Base-by-base conservation (phyloP, 2,329 filamentous ascomycete species). In the Phaeoacremonium minimum region DNA sequence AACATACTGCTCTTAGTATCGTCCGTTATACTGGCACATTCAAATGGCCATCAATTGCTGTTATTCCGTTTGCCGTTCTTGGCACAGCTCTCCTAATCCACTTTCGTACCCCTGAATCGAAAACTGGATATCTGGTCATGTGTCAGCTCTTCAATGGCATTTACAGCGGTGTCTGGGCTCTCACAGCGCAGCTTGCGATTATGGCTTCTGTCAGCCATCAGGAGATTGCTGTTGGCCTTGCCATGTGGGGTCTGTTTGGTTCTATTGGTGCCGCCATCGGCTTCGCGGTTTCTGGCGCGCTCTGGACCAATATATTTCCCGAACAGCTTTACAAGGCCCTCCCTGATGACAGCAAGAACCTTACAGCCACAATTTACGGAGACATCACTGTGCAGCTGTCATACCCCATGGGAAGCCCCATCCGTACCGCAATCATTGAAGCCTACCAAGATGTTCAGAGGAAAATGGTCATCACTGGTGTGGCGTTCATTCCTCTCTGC, bases 111-210 rank as follows among this genome's bases (percentile, higher is more conserved):
- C 67, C 75, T 26, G 57, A 67, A 18, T 60, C 60, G 37, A 62
- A 66, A 15, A 64, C 78, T 19, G 64, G 73, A 3, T 73, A 73
- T 50, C 61, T 83, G 3, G 55, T 82, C 48, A 75, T 77, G 59
- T 77, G 73, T 11, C 78, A 84, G 52, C 69, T 84, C 35, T 72
- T 83, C 43, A 68, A 83, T 37, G 75, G 77, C 4, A 68, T 80
- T 16, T 74, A 74, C 4, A 76, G 76, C 4, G 78, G 77, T 2
- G 63, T 75, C 3, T 60, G 81, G 11, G 76, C 81, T 30, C 70
- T 83, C 26, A 67, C 69, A 15, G 73, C 74, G 31, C 73, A 84
- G 51, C 68, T 83, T 48, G 75, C 77, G 14, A 74, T 64, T 53
- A 77, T 83, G 61, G 73, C 76, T 1, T 75, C 71, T 3, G 68